Base-by-base conservation (phyloP, 805 yeast species). In the Starmerella apis region DNA sequence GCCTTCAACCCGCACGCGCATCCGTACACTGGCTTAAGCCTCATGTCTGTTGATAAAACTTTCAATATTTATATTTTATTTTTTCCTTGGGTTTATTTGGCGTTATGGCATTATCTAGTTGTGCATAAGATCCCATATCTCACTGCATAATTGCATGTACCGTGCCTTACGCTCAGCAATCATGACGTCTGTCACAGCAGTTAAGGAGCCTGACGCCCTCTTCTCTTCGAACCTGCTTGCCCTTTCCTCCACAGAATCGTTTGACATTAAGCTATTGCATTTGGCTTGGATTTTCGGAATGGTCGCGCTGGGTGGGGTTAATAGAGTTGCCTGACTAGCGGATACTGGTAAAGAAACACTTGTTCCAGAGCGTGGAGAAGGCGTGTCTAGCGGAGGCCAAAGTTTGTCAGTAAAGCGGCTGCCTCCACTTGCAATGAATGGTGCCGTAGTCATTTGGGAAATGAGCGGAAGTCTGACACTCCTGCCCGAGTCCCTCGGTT, bases 101-200 rank as follows among this genome's bases (percentile, higher is more conserved):
- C n/a, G n/a, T n/a, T n/a, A n/a, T n/a, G n/a, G n/a, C n/a, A 13
- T n/a, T 6, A 18, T 33, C 37, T 33, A 38, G 14, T n/a, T 20
- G 6, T 39, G 25, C 10, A 48, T 10, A 19, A 49, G 14, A 24
- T 49, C 49, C 53, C 53, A 50, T 10, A 50, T 39, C 14, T 46
- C 25, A 4, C 35, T 48, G 36, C 53, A 50, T 1, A 41, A 37
- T 4, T 33, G 31, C 23, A 50, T 36, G 31, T 46, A 50, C 8
- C 24, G 23, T 10, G 16, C 38, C 13, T 45, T 45, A 11, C 18
- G 32, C 16, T 37, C 50, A 9, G 37, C 31, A 13, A 24, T 6
- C 39, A 35, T 18, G n/a, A 8, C 23, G 5, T 10, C 27, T 37
- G 25, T 16, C 9, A n/a, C 9, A 4, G 27, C 11, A 10, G 18